A percentile compares a stretch with the other conserved stretches of the same genome.
These are phyloP conservation scores for Phytophthora sojae DNA, from an alignment of 352 stramenopile species.

Conservation along the genomic window DNA sequence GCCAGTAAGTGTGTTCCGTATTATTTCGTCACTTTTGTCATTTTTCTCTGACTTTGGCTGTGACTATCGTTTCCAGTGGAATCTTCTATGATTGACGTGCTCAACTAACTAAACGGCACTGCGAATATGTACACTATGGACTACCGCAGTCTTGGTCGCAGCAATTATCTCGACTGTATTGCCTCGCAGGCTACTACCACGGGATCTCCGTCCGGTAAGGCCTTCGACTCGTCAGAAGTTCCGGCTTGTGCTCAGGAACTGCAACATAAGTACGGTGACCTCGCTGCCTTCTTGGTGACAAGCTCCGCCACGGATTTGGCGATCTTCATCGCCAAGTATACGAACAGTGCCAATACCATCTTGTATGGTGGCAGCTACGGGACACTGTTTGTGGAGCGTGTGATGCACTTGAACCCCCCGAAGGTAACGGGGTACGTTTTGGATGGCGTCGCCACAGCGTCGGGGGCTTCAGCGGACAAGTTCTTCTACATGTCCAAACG, in stretches of 20 bases:
- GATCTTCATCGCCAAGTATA: neutral
- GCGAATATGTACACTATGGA: slow-evolving; percentile 56
- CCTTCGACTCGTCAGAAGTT: slow-evolving; percentile 28
- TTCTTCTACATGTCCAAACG: neutral
- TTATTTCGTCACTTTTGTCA: no score
- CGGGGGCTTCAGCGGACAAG: neutral
- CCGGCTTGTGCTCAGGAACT: neutral
- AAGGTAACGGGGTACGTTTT: neutral
- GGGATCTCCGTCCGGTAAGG: slow-evolving; percentile 1
- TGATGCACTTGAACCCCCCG: neutral
- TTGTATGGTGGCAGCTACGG: neutral
- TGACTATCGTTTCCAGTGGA: slow-evolving; percentile 30
- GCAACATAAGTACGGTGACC: neutral
- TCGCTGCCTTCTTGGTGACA: neutral
- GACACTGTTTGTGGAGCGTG: neutral
- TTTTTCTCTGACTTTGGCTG: neutral
- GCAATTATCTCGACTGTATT: slow-evolving; percentile 31
- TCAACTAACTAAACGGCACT: slow-evolving; percentile 14
- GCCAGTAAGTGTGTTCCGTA: slow-evolving; percentile 25
- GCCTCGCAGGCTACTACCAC: slow-evolving; percentile 32
- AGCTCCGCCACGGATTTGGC: neutral
- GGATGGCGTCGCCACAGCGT: neutral
- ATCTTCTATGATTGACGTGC: slow-evolving; percentile 26
- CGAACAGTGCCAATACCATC: neutral
- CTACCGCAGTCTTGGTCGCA: slow-evolving; percentile 46